A percentile compares a stretch with the other conserved stretches of the same genome.
Conservation (phyloP, 441 rosid genomes). For the Mallotus japonicus region DNA sequence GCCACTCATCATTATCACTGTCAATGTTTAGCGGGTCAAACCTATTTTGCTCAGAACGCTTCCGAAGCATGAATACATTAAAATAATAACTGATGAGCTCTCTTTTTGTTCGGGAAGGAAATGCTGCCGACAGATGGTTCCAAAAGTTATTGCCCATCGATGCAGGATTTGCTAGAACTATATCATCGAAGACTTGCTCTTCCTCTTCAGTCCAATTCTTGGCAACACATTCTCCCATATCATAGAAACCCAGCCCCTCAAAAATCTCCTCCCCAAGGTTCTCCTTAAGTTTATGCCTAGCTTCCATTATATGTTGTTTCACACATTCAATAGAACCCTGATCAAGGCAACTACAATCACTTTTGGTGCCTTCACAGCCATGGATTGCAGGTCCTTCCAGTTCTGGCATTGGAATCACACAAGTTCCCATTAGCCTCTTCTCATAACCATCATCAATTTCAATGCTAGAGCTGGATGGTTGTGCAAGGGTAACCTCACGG, state of each 20-base stretch:
- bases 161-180: conserved; percentile 37
- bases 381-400: conserved; percentile 19
- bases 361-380: conserved; percentile 23
- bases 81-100: conserved; percentile 50
- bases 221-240: conserved; percentile 52
- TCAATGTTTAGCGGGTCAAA: conserved; percentile 44
- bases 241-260: conserved; percentile 39
- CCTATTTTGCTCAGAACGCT: conserved; percentile 47
- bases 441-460: conserved; percentile 27
- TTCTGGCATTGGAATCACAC: conserved; percentile 41
- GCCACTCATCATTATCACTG: conserved; percentile 68
- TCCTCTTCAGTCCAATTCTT: conserved; percentile 43
- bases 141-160: conserved; percentile 42
- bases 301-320: conserved; percentile 40
- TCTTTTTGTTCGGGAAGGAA: conserved; percentile 38
- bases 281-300: conserved; percentile 36
- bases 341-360: conserved; percentile 39
- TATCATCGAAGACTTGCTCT: conserved; percentile 36
- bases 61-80: conserved; percentile 46
- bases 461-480: conserved; percentile 9
- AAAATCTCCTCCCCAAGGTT: conserved; percentile 43
- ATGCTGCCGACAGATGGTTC: conserved; percentile 37
- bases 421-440: conserved; percentile 33
- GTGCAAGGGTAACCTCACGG: conserved; percentile 15
- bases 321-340: conserved; percentile 42